Percentiles rank a stretch among this genome's conserved stretches.
phyloP scores from a whole-genome alignment of 2,329 filamentous ascomycete species.

The Penicillium sp. region DNA sequence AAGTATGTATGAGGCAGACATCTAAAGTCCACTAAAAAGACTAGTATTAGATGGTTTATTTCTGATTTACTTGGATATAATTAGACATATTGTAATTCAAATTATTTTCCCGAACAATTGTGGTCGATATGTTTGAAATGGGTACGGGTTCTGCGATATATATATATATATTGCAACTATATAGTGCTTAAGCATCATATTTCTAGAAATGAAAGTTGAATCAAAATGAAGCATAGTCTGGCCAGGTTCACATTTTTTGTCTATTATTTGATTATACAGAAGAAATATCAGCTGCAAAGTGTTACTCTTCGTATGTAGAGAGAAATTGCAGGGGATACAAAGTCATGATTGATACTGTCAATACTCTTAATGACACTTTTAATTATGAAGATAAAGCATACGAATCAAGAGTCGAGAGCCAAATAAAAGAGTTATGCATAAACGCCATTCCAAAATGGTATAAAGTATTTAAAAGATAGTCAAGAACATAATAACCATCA shows the following conservation, averaged over 20 bases:
- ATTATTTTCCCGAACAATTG: not conserved
- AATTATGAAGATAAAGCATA: not conserved
- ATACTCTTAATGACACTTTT: no score
- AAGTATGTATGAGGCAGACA: no score
- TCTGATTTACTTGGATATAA: not conserved
- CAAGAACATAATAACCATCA: conserved; percentile 10
- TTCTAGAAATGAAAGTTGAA: no score
- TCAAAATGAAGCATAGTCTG: not conserved
- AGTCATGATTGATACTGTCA: not conserved
- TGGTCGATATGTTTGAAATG: not conserved
- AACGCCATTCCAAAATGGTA: not conserved
- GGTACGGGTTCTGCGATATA: not conserved
- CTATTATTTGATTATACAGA: not conserved
- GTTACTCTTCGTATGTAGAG: no score
- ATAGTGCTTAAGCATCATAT: not conserved
- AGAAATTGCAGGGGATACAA: not conserved
- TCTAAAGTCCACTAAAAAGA: no score
- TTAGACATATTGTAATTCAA: not conserved
- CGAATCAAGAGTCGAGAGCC: not conserved
- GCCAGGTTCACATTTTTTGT: not conserved
- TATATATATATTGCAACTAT: not conserved
- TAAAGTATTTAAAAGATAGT: conserved; percentile 11
- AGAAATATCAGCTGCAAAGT: not conserved
- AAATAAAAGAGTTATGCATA: not conserved
- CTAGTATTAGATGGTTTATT: not conserved